These are phyloP conservation scores for Anthoceros angustus DNA, from an alignment of 225 moss, liverwort and hornwort species.

Conservation along the genomic window DNA sequence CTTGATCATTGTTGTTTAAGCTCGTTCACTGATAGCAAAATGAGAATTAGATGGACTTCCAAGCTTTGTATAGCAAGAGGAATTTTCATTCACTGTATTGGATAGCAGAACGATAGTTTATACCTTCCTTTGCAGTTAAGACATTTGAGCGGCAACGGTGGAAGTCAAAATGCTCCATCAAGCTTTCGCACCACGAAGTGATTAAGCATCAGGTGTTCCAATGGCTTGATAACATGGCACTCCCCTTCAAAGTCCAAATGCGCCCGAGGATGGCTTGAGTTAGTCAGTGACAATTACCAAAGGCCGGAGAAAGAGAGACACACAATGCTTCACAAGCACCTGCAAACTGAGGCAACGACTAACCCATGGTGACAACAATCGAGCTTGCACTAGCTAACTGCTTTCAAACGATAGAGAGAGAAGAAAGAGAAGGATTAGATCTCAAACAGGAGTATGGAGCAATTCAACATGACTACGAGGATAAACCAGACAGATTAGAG, in stretches of 20 bases:
- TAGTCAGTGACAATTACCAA: background rate
- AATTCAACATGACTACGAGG: background rate
- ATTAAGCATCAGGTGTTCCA: slow-evolving; percentile 86
- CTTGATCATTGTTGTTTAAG: slow-evolving; percentile 76
- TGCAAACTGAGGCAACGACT: slow-evolving; percentile 3
- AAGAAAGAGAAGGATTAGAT: slow-evolving; percentile 4
- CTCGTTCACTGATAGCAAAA: slow-evolving; percentile 70
- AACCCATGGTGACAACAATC: slow-evolving; percentile 76
- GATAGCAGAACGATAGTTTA: background rate
- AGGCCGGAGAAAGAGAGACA: background rate
- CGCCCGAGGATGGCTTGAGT: too few relatives aligned
- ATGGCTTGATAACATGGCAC: slow-evolving; percentile 68
- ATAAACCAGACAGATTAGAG: background rate
- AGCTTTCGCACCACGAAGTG: slow-evolving; percentile 92
- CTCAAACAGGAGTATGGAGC: background rate
- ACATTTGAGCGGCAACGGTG: slow-evolving; percentile 37
- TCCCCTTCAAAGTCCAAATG: slow-evolving; percentile 35
- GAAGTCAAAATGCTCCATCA: slow-evolving; percentile 59
- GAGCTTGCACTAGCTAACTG: slow-evolving; percentile 94
- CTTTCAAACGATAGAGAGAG: slow-evolving; percentile 11
- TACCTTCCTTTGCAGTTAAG: slow-evolving; percentile 74
- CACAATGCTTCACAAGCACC: background rate
- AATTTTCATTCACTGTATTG: background rate
- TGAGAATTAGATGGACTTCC: background rate
- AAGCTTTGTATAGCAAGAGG: background rate